phyloP scores from a whole-genome alignment of 2,329 filamentous ascomycete genomes.

The Domatiomyces globalis region DNA sequence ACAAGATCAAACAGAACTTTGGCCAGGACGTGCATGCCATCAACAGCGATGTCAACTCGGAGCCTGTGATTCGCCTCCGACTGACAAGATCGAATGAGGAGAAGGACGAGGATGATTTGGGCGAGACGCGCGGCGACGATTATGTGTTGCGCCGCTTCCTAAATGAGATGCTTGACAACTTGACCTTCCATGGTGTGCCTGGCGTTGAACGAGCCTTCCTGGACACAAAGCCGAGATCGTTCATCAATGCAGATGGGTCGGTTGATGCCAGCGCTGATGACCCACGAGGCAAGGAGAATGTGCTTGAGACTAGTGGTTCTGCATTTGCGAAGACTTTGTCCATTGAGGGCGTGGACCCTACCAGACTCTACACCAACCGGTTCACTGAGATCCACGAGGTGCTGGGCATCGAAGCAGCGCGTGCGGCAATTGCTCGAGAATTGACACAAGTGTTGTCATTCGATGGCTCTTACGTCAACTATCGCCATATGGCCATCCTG shows the following conservation, averaged over 20 bases:
- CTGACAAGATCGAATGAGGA: conserved; percentile 51
- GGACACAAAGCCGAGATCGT: conserved; percentile 60
- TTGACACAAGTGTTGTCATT: conserved; percentile 88
- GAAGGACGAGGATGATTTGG: conserved; percentile 54
- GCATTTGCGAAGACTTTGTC: conserved; percentile 70
- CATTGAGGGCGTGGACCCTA: conserved; percentile 76
- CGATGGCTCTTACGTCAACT: conserved; percentile 98
- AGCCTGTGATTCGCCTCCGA: conserved; percentile 84
- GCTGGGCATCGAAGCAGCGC: conserved; percentile 90
- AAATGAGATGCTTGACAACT: conserved; percentile 75
- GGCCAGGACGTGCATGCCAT: conserved; percentile 75
- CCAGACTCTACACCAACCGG: conserved; percentile 83
- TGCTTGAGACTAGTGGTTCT: conserved; percentile 86
- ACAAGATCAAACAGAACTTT: conserved; percentile 80
- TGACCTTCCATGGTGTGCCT: conserved; percentile 78
- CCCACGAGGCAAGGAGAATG: conserved; percentile 74
- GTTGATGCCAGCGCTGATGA: conserved; percentile 62
- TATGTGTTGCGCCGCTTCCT: conserved; percentile 86
- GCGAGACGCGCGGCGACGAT: conserved; percentile 63
- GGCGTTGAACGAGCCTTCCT: conserved; percentile 88
- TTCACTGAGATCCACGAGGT: conserved; percentile 89
- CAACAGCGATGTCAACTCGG: conserved; percentile 95
- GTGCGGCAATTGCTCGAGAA: conserved; percentile 73
- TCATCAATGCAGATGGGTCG: conserved; percentile 54
- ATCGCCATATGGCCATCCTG: conserved; percentile 86